These are phyloP conservation scores for Populus nigra DNA, from an alignment of 345 rosid species.

Conservation along the genomic window DNA sequence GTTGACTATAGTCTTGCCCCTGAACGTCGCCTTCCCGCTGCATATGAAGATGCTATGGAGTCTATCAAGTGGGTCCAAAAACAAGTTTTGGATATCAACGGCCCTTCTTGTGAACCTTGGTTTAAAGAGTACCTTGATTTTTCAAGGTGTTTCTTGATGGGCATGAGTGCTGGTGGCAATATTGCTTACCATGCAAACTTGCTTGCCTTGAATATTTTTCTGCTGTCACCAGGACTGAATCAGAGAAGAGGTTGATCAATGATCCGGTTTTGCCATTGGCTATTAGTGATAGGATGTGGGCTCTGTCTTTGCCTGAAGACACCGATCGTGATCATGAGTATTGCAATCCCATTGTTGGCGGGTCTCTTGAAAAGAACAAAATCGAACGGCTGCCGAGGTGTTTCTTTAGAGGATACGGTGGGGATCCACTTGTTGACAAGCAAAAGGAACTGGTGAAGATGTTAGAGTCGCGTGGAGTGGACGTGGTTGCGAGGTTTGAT, in stretches of 20 bases:
- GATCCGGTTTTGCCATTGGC: constrained; percentile 56
- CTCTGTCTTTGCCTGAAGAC: constrained; percentile 54
- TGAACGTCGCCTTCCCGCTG: constrained; percentile 88
- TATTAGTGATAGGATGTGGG: constrained; percentile 59
- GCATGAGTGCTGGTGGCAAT: constrained; percentile 72
- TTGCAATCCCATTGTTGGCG: constrained; percentile 44
- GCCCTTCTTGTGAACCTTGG: constrained; percentile 54
- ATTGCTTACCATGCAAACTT: constrained; percentile 63
- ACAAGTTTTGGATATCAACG: constrained; percentile 43
- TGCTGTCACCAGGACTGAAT: constrained; percentile 56
- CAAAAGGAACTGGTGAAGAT: constrained; percentile 58
- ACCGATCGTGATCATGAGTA: constrained; percentile 75
- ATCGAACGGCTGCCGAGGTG: constrained; percentile 53
- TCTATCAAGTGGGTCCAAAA: constrained; percentile 63
- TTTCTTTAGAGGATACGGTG: constrained; percentile 51
- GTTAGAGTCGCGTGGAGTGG: constrained; percentile 55
- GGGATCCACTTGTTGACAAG: constrained; percentile 68
- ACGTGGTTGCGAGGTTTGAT: constrained; percentile 41
- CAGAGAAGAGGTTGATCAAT: constrained; percentile 45
- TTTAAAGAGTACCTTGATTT: constrained; percentile 55
- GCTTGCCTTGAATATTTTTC: constrained; percentile 49
- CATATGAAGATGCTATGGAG: constrained; percentile 77
- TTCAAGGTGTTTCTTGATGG: constrained; percentile 56
- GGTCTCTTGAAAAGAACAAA: constrained; percentile 24
- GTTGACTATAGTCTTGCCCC: constrained; percentile 85